These are phyloP conservation scores for Sporisorium graminicola DNA, from an alignment of 1,284 basidiomycete genomes.

Conservation along the genomic window DNA sequence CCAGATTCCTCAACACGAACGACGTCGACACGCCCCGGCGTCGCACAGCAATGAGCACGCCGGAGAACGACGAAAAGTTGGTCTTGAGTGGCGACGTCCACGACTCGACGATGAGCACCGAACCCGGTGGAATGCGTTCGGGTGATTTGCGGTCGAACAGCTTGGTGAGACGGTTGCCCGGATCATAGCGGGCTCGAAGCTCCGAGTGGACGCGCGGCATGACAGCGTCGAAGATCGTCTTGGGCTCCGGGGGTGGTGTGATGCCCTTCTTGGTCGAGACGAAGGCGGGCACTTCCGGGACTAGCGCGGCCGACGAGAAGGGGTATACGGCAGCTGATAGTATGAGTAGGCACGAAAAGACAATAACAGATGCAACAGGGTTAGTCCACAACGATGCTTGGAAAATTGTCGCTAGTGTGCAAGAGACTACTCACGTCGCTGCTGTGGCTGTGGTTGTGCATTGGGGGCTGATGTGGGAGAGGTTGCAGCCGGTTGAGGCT, in stretches of 20 bases:
- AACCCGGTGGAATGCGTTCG: constrained; percentile 62
- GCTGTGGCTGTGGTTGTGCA: constrained; percentile 4
- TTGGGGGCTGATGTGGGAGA: constrained; percentile 10
- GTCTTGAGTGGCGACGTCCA: constrained; percentile 60
- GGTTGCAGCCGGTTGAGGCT: constrained; percentile 4
- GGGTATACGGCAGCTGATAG: constrained; percentile 45
- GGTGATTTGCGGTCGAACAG: constrained; percentile 63
- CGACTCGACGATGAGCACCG: constrained; percentile 66
- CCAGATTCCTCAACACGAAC: constrained; percentile 67
- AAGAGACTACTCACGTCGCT: constrained; percentile 29
- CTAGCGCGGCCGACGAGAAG: constrained; percentile 54
- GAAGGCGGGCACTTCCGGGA: constrained; percentile 36
- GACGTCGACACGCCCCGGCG: constrained; percentile 63
- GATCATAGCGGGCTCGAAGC: constrained; percentile 60
- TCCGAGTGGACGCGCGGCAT: constrained; percentile 61
- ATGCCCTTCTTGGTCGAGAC: constrained; percentile 39
- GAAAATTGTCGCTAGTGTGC: too few relatives aligned
- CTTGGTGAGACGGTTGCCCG: constrained; percentile 55
- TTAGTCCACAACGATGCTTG: too few relatives aligned
- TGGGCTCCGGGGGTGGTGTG: constrained; percentile 48
- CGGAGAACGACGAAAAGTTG: constrained; percentile 63
- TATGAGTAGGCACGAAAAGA: neutral
- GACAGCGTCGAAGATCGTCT: constrained; percentile 50
- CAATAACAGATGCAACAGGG: too few relatives aligned
- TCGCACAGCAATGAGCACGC: constrained; percentile 65